A percentile compares a stretch with the other conserved stretches of the same genome.
Conservation (phyloP, 192 early-diverging fungal species). For the Helicostylum pulchrum region DNA sequence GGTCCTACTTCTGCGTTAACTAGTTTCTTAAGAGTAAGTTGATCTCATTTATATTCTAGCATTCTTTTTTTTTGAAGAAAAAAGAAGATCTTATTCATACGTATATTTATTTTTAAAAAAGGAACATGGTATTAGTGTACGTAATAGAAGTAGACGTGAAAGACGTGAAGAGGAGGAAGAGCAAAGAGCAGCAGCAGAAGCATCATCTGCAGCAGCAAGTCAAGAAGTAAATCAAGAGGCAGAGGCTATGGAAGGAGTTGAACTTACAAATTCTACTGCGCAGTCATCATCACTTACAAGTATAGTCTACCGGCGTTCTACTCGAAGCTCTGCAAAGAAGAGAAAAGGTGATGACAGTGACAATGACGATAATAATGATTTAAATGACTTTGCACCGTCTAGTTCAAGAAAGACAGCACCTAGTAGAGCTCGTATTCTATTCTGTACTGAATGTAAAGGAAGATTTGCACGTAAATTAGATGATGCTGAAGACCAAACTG, state of each 20-base stretch:
- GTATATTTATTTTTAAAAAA: conserved; percentile 10
- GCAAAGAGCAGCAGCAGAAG: conserved; percentile 24
- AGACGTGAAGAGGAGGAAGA: conserved; percentile 8
- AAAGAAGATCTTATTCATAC: neutral
- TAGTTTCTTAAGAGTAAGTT: conserved; percentile 44
- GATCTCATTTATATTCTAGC: neutral
- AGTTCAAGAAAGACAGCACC: conserved; percentile 24
- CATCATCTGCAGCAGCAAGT: neutral
- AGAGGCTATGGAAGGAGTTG: neutral
- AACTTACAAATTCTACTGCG: neutral
- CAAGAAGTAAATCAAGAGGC: conserved; percentile 6
- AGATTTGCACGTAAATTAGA: conserved; percentile 39
- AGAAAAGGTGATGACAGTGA: conserved; percentile 16
- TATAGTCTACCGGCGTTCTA: neutral
- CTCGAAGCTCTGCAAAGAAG: conserved; percentile 16
- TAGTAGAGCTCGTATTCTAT: conserved; percentile 35
- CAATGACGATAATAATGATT: conserved; percentile 30
- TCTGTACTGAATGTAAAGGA: conserved; percentile 44
- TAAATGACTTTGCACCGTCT: conserved; percentile 21
- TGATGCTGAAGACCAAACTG: conserved; percentile 27
- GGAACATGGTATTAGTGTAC: conserved; percentile 38
- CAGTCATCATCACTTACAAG: neutral
- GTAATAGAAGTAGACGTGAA: conserved; percentile 17
- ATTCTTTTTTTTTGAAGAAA: neutral
- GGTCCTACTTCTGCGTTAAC: conserved; percentile 52